Base-by-base conservation (phyloP, 2,329 filamentous ascomycete species). In the Fusarium falciforme region DNA sequence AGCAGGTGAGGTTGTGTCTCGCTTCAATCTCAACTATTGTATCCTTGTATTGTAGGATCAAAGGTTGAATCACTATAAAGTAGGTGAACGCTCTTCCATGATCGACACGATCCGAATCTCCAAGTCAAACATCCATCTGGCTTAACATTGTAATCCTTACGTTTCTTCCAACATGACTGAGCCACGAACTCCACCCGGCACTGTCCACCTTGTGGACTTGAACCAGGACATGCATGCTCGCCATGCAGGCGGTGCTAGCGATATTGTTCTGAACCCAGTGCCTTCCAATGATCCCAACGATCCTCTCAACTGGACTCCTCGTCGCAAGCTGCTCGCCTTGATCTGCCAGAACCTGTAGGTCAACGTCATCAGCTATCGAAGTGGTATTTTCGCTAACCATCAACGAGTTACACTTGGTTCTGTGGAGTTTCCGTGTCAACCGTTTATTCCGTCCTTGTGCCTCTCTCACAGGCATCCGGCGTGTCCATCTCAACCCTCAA, bases 221-320 rank as follows among this genome's bases (percentile, higher is more conserved):
- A 76, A 84, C 36, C 80, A 80, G 11, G 80, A 72, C 5, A 70
- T 82, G 35, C 76, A 72, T 2, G 77, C 80, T 49, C 78, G 74
- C 8, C 84, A 84, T 68, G 79, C 80, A 5, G 68, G 68, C n/a
- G 75, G 70, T 42, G 75, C 78, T 10, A 76, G 75, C 35, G 83
- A 87, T 58, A 86, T 88, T 62, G 85, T 89, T 20, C 80, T 89
- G 12, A 83, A 89, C 10, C 88, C 88, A 2, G 82, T 83, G 0
- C 88, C 88, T 2, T 86, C 85, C 0, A 77, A 80, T 12, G 85
- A 89, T 68, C 85, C 87, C 5, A 85, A 88, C 47, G 88, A 89
- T 68, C 88, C 88, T 4, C 79, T 90, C 36, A 89, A 87, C 67
- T 87, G 87, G 87, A 82, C 72, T 3, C 74, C 71, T 49, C 69